Evolutionary conservation across 441 rosid genomes (phyloP), one percentile per base, ranked within the genome.

Genomic region (Corymbia citriodora): DNA sequence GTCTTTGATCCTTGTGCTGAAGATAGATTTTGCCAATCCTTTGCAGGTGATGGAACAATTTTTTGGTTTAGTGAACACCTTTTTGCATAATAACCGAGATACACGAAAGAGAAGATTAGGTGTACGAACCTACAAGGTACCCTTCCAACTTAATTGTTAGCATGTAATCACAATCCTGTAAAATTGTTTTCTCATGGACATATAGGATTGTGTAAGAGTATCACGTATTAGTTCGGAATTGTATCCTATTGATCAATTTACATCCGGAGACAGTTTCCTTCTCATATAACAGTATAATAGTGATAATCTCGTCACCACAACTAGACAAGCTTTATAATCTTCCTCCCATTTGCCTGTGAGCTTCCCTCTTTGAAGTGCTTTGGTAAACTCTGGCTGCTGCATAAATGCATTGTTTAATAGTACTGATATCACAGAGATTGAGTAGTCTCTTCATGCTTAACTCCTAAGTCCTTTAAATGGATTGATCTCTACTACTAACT

Each of bases 31-130:
- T 52, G 48, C 55, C 36, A 86, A 87, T 90, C 83, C 83, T 87
- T 90, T 95, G 93, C 97, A 98, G 99, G 99, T 98, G 65, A 98
- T 98, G 99, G 99, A 98, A 93, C 99, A 98, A 93, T 97, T 96
- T 94, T 98, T 98, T 92, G 97, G 98, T 90, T 94, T 98, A 81
- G 99, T 98, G 90, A 98, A 98, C 93, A 98, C 99, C 45, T 98
- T 98, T 91, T 93, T 98, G 88, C 96, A 65, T 59, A 98, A 95
- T 93, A 96, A 96, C 89, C 95, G 96, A 88, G 99, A 97, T 94
- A 97, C 99, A 48, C 92, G 98, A 97, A 98, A 95, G 94, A 97
- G 99, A 93, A 96, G 98, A 93, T 94, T 98, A 91, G 95, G 95
- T 90, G 96, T 98, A 81, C 98, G 99, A 86, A 98, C 99, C 54